Percentiles rank a stretch among this genome's conserved stretches.
These are phyloP conservation scores for Chenopodium quinoa DNA, from an alignment of 148 eudicot species.

Conservation along the genomic window DNA sequence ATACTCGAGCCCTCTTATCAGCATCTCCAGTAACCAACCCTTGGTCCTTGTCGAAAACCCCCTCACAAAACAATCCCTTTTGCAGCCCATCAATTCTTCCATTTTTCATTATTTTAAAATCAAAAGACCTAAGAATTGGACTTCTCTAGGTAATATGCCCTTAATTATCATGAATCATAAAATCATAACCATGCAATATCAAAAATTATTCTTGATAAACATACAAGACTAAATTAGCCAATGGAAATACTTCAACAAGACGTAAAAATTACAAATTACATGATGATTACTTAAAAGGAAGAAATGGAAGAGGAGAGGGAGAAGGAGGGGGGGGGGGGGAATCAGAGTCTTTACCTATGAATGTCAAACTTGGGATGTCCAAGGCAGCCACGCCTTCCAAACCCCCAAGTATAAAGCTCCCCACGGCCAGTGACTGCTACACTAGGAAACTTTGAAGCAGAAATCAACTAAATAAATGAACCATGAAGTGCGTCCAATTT, in stretches of 20 bases:
- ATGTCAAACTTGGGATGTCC: conserved; percentile 99
- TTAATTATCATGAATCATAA: background rate
- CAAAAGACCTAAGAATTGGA: background rate
- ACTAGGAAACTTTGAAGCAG: conserved; percentile 97
- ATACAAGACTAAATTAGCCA: background rate
- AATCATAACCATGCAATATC: background rate
- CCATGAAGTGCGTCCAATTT: conserved; percentile 88
- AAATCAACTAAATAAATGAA: conserved; percentile 58
- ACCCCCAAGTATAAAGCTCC: conserved; percentile 97
- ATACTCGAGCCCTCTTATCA: background rate
- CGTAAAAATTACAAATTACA: background rate
- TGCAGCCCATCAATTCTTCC: background rate
- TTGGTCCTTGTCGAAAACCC: background rate
- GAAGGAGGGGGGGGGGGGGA: background rate
- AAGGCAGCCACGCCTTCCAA: conserved; percentile 97
- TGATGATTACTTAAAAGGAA: background rate
- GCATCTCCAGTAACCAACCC: background rate
- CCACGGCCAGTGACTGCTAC: conserved; percentile 82
- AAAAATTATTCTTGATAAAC: background rate
- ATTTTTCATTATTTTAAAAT: background rate
- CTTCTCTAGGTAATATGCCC: background rate
- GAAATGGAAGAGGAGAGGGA: background rate
- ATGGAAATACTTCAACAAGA: background rate
- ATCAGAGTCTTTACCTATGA: conserved; percentile 59
- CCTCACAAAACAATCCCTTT: background rate